Base-by-base conservation (phyloP, 176 grass and related monocot species). In the Raddia guianensis region DNA sequence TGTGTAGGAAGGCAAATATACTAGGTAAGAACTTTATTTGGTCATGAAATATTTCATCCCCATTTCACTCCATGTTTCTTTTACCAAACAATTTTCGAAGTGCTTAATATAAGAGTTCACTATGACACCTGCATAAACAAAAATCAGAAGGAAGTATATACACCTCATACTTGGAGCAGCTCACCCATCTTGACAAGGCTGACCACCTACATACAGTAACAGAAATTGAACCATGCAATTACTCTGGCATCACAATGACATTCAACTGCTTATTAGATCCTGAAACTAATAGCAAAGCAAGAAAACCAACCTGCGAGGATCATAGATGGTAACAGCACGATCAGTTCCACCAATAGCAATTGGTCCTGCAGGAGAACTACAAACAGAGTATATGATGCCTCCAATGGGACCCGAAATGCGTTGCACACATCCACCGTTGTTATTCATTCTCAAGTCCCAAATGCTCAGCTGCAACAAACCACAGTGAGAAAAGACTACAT, bases 151-250 rank as follows among this genome's bases (percentile, higher is more conserved):
- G 33, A 71, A 76, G 21, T 79, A 72, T 52, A 91, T 53, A 58
- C 79, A 98, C 92, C 96, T 95, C 96, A 51, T 95, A 98, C 73
- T 98, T 95, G 84, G 96, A 95, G 90, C 90, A 98, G 76, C 87
- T 90, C 43, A 92, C 83, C 95, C 92, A 98, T 91, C 92, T 89
- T 64, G 90, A 95, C 27, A 95, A 72, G 66, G 92, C 86, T 6
- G 86, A 84, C 95, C 95, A 98, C 92, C 95, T 98, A 72, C 40
- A 84, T 57, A 57, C 45, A 90, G 20, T 12, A 87, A 75, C 2
- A 85, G 33, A 54, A 62, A 63, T 13, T 46, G 32, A 37, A 77
- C 58, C 49, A 4, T 49, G 18, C 57, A 80, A 12, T 34, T 67
- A 66, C 50, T 72, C 37, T n/a, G 20, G 47, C 18, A 80, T 51